Conservation (phyloP, 495 filamentous ascomycete species). For the Penicillium cosmopolitanum region DNA sequence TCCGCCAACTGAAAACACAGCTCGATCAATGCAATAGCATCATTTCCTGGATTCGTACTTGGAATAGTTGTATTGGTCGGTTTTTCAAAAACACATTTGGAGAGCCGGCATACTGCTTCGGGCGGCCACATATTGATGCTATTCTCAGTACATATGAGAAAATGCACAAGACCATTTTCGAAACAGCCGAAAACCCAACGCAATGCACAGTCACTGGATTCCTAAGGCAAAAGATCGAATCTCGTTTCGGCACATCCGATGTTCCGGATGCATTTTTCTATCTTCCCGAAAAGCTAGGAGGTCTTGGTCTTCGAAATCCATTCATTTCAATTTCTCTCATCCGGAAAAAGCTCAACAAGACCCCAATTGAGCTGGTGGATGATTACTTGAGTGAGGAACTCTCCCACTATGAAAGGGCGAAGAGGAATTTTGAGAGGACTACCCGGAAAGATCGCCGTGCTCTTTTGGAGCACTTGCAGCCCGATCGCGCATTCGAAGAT, state of each 20-base stretch:
- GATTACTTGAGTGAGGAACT: conserved; percentile 42
- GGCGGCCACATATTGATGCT: conserved; percentile 56
- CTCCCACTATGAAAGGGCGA: background rate
- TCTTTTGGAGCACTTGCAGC: background rate
- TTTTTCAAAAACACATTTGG: conserved; percentile 66
- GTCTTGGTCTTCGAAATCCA: conserved; percentile 59
- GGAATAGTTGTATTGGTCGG: conserved; percentile 60
- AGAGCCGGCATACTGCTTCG: conserved; percentile 60
- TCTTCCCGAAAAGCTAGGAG: conserved; percentile 55
- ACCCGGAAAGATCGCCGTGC: background rate
- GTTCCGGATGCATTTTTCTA: conserved; percentile 64
- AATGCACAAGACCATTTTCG: conserved; percentile 58
- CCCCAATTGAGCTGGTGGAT: conserved; percentile 37
- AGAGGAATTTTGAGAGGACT: background rate
- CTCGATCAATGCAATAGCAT: conserved; percentile 49
- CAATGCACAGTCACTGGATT: conserved; percentile 53
- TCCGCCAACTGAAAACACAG: conserved; percentile 56
- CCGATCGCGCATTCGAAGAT: background rate
- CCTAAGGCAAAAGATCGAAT: conserved; percentile 49
- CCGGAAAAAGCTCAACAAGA: conserved; percentile 31
- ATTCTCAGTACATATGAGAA: conserved; percentile 55
- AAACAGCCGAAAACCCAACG: conserved; percentile 15
- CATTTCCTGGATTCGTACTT: conserved; percentile 62
- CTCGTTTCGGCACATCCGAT: conserved; percentile 54
- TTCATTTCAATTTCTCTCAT: conserved; percentile 51